These are phyloP conservation scores for Bacterosira constricta DNA, from an alignment of 108 stramenopile genomes.

Conservation along the genomic window DNA sequence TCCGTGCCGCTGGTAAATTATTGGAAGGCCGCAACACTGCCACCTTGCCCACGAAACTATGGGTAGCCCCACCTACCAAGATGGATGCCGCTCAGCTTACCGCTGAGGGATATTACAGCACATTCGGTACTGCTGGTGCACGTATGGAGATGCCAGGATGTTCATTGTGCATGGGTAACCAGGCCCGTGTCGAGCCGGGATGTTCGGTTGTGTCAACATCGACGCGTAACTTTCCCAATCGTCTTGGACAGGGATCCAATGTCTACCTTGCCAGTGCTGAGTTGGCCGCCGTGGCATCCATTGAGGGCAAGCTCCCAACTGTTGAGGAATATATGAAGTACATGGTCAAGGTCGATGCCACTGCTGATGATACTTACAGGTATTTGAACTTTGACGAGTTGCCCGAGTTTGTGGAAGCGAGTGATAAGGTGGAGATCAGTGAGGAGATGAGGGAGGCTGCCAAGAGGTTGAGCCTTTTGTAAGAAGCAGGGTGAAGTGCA, in stretches of 20 bases:
- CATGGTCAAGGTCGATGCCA: conserved; percentile 79
- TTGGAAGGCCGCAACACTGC: conserved; percentile 67
- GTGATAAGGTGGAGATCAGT: conserved; percentile 82
- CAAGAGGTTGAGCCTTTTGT: conserved; percentile 62
- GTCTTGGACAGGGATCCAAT: conserved; percentile 94
- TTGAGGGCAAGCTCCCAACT: conserved; percentile 88
- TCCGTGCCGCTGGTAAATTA: conserved; percentile 96
- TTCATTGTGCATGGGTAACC: conserved; percentile 97
- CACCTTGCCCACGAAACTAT: conserved; percentile 86
- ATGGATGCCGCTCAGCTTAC: conserved; percentile 97
- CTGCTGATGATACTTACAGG: conserved; percentile 92
- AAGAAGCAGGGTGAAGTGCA: background rate
- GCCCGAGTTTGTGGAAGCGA: conserved; percentile 85
- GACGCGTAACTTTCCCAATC: conserved; percentile 97
- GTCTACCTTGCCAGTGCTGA: conserved; percentile 94
- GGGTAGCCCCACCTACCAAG: conserved; percentile 95
- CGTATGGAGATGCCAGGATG: conserved; percentile 98
- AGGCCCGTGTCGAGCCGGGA: conserved; percentile 93
- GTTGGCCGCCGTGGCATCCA: conserved; percentile 87
- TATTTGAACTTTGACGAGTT: conserved; percentile 96
- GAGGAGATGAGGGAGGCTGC: conserved; percentile 90
- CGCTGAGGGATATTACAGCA: conserved; percentile 96
- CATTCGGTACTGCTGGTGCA: conserved; percentile 91
- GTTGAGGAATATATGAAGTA: conserved; percentile 89
- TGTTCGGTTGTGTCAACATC: conserved; percentile 93